Evolutionary conservation across 805 yeast species (phyloP), one percentile per base, ranked within the genome.

Genomic region (Wilhelminamyces savonicus): DNA sequence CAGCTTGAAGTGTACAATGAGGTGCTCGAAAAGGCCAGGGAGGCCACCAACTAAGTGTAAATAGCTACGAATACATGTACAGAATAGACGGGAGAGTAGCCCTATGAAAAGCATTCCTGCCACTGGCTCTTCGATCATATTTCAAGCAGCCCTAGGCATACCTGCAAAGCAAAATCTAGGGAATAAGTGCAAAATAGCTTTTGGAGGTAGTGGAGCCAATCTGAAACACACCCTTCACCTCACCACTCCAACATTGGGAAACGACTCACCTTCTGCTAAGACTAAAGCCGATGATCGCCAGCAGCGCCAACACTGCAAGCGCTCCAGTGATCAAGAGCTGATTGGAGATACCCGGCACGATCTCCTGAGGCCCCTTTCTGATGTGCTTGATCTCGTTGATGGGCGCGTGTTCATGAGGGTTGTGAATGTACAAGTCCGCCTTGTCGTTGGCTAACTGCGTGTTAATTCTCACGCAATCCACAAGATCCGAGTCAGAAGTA

Each of bases 361-460:
- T 32, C 13, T 57, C 62, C 15, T 35, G 24, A 9, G 14, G 17
- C 8, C 11, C 10, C 10, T 12, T 23, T 17, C 44, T 48, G 16
- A 43, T 44, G 21, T 14, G 38, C 30, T 34, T 46, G 16, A 36
- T 31, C 7, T 36, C 31, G 15, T 52, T 52, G 6, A 54, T 39
- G 7, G 50, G 47, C 2, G 54, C 58, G 11, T 48, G 49, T 30
- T 69, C 69, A 41, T 78, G 76, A 0, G 79, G 74, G 46, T 78
- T 79, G 50, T 84, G 94, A 24, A 86, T 59, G 41, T 67, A 74
- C 23, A 86, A 54, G 43, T 84, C 94, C 7, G 84, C 82, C 51
- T 82, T 81, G 23, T 74, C 78, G 24, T 59, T 52, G 7, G 66
- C 60, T 19, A 71, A 47, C 30, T 54, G 61, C 30, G 59, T 61